phyloP scores from a whole-genome alignment of 2,329 filamentous ascomycete species.

The Paraphaeosphaeria sporulosa region DNA sequence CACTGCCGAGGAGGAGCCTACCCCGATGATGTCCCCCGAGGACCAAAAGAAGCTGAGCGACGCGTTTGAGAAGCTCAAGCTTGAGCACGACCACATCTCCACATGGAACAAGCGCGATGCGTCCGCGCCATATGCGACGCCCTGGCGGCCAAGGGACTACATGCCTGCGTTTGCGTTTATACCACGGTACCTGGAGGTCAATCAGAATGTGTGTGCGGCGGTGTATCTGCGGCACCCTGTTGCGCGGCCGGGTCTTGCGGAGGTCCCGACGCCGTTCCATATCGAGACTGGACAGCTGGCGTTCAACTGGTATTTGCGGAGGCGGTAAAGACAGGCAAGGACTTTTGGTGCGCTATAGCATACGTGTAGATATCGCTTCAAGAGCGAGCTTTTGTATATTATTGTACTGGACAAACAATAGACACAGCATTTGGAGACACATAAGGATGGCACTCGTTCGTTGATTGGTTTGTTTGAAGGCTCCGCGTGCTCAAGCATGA shows the following conservation, averaged over 20 bases:
- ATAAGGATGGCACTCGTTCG: too few species aligned
- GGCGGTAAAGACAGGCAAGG: constrained; percentile 65
- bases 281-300: constrained; percentile 77
- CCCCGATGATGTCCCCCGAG: constrained; percentile 52
- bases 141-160: constrained; percentile 85
- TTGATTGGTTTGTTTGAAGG: background rate
- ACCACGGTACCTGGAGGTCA: constrained; percentile 94
- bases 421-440: constrained; percentile 2
- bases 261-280: constrained; percentile 78
- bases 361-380: constrained; percentile 10
- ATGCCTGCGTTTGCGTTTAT: constrained; percentile 96
- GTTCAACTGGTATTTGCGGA: constrained; percentile 92
- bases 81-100: constrained; percentile 77
- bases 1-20: constrained; percentile 20
- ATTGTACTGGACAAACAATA: constrained; percentile 11
- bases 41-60: constrained; percentile 64
- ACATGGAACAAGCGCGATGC: constrained; percentile 60
- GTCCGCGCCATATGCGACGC: constrained; percentile 81
- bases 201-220: constrained; percentile 94
- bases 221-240: constrained; percentile 96
- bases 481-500: background rate
- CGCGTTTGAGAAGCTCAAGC: constrained; percentile 66
- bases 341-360: constrained; percentile 3
- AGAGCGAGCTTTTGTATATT: constrained; percentile 10
- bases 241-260: constrained; percentile 78